These are phyloP conservation scores for Danielia reshetovae DNA, from an alignment of 805 yeast genomes.

Conservation along the genomic window DNA sequence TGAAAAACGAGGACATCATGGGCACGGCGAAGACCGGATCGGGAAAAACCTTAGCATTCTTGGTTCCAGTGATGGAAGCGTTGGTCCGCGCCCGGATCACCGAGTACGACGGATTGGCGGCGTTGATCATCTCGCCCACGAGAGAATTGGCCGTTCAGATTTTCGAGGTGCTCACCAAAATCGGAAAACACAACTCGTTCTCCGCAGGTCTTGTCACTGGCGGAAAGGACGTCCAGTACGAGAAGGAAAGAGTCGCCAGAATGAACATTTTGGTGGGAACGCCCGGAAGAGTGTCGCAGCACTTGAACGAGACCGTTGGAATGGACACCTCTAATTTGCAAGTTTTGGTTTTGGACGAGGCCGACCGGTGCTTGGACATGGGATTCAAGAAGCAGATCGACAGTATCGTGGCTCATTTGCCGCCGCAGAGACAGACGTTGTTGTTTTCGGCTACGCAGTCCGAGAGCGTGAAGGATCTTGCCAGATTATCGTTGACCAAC, in stretches of 20 bases:
- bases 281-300: conserved; percentile 88
- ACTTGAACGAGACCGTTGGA: conserved; percentile 83
- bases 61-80: conserved; percentile 74
- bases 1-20: conserved; percentile 74
- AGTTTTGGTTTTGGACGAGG: conserved; percentile 82
- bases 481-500: conserved; percentile 65
- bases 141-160: conserved; percentile 89
- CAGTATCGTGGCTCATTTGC: conserved; percentile 71
- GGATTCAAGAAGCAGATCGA: conserved; percentile 84
- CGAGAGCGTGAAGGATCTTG: conserved; percentile 75
- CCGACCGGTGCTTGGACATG: conserved; percentile 90
- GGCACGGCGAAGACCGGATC: conserved; percentile 91
- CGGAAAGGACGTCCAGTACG: conserved; percentile 82
- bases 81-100: conserved; percentile 70
- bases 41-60: conserved; percentile 85
- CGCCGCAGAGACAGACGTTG: conserved; percentile 77
- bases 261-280: conserved; percentile 86
- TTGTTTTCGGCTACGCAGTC: conserved; percentile 89
- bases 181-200: conserved; percentile 70
- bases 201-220: conserved; percentile 93
- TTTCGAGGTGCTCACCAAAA: conserved; percentile 78
- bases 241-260: conserved; percentile 70
- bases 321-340: conserved; percentile 73
- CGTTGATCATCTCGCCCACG: conserved; percentile 85
- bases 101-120: conserved; percentile 84